Percentiles rank a stretch among this genome's conserved stretches.
Evolutionary conservation across 352 stramenopile genomes (phyloP).

Genomic region (Phytophthora aleatoria): DNA sequence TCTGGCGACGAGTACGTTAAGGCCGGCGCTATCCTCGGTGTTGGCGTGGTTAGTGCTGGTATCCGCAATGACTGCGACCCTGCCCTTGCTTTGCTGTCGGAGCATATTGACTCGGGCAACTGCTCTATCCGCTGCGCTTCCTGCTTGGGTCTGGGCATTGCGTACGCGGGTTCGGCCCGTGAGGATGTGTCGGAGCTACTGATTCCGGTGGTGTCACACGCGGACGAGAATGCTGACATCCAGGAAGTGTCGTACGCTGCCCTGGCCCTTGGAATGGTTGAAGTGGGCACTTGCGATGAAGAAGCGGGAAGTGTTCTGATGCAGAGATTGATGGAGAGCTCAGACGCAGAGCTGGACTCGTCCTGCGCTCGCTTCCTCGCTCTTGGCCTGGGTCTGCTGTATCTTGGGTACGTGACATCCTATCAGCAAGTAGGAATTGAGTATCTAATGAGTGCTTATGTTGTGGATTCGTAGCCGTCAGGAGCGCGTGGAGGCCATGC

Average conservation of each 20-base stretch:
- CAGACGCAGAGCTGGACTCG: constrained; percentile 96
- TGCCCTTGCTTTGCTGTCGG: constrained; percentile 95
- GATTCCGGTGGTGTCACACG: constrained; percentile 92
- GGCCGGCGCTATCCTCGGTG: constrained; percentile 96
- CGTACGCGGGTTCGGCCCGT: constrained; percentile 95
- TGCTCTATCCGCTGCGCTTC: constrained; percentile 94
- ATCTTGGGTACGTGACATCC: constrained; percentile 89
- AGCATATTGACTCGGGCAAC: constrained; percentile 96
- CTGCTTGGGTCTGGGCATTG: constrained; percentile 97
- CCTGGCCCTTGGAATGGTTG: constrained; percentile 97
- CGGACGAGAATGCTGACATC: constrained; percentile 92
- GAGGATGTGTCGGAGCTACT: constrained; percentile 98
- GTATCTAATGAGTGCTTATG: constrained; percentile 87
- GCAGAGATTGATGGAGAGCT: constrained; percentile 98
- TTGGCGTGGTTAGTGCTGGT: constrained; percentile 94
- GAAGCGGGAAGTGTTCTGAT: constrained; percentile 96
- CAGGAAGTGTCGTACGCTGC: constrained; percentile 93
- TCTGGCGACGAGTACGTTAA: constrained; percentile 98
- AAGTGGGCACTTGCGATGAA: constrained; percentile 98
- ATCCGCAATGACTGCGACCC: constrained; percentile 98
- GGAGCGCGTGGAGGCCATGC: constrained; percentile 98
- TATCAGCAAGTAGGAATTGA: constrained; percentile 46
- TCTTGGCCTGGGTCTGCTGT: constrained; percentile 97
- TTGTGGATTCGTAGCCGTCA: constrained; percentile 56
- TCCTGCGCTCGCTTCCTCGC: constrained; percentile 96